A percentile compares a stretch with the other conserved stretches of the same genome.
Conservation (phyloP, 305 asterid genomes). For the Stenogyne calaminthoides region DNA sequence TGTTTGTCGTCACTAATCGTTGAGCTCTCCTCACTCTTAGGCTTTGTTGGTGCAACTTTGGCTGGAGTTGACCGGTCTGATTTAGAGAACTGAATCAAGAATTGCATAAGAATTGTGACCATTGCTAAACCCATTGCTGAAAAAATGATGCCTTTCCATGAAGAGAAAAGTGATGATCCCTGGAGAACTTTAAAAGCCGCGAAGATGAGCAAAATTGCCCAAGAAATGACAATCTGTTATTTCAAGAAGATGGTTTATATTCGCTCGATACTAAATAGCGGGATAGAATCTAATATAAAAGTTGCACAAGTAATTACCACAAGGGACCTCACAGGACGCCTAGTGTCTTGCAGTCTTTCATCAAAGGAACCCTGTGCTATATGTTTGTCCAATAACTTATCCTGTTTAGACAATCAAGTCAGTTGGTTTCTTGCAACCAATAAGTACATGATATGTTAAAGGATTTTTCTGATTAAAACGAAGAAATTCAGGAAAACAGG, state of each 20-base stretch:
- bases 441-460: not conserved
- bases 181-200: slow-evolving; percentile 63
- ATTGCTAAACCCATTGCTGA: slow-evolving; percentile 52
- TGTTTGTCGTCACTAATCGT: slow-evolving; percentile 32
- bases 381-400: slow-evolving; percentile 77
- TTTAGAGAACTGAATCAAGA: slow-evolving; percentile 83
- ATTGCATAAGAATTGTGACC: slow-evolving; percentile 78
- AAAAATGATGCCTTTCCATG: slow-evolving; percentile 74
- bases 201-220: slow-evolving; percentile 62
- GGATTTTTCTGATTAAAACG: not conserved
- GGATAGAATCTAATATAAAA: slow-evolving; percentile 13
- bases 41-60: slow-evolving; percentile 56
- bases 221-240: slow-evolving; percentile 75
- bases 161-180: slow-evolving; percentile 60
- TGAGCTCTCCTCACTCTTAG: slow-evolving; percentile 34
- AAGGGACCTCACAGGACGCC: slow-evolving; percentile 88
- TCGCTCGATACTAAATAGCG: not conserved
- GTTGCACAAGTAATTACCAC: slow-evolving; percentile 48
- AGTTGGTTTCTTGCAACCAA: not conserved
- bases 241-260: slow-evolving; percentile 24
- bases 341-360: slow-evolving; percentile 60
- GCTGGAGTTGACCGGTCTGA: slow-evolving; percentile 79
- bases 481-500: slow-evolving; percentile 3
- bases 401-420: slow-evolving; percentile 37
- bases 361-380: slow-evolving; percentile 65